Evolutionary conservation across 2,329 filamentous ascomycete species (phyloP), one percentile per base, ranked within the genome.

Genomic region (Aspergillus udagawae): DNA sequence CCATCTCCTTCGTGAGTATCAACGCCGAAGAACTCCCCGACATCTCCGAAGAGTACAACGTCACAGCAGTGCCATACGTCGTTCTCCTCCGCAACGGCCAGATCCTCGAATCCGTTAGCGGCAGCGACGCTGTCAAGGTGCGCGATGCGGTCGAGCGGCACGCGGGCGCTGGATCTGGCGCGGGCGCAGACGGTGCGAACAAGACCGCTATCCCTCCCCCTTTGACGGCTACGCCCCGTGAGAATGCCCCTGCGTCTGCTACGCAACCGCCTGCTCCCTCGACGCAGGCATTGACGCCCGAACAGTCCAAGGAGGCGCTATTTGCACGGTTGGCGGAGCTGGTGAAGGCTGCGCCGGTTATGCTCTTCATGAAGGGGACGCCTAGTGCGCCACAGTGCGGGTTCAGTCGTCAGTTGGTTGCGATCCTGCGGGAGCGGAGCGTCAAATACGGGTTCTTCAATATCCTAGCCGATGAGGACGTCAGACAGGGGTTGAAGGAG

Each of bases 391-490:
- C 92, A 1, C 90, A 96, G 75, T 96, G 92, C 70, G 92, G 94
- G 2, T 99, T 99, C 77, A 96, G 91, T 64, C 82, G 93, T 65
- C 92, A 97, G 78, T 79, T 96, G 48, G 94, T 99, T 47, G 86
- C 81, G 27, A 84, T 99, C 49, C 78, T 99, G 67, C 85, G 94
- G 53, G 93, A 97, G 77, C 88, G 91, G 71, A 89, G 89, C 51
- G 89, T 99, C 59, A 91, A 96, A 73, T 99, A 97, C 74, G 94
- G 94, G 21, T 99, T 99, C 81, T 99, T 99, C 82, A 97, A 99
- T 73, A 99, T 99, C 63, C 77, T 99, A 67, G 94, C 94, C 62
- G 94, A 99, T 73, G 93, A 99, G 69, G 93, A 97, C 75, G 94
- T 99, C 50, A 84, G 94, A 60, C 93, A 97, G 78, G 94, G 94